Conservation (phyloP, 2,329 filamentous ascomycete genomes). For the Ascosphaera aggregata region DNA sequence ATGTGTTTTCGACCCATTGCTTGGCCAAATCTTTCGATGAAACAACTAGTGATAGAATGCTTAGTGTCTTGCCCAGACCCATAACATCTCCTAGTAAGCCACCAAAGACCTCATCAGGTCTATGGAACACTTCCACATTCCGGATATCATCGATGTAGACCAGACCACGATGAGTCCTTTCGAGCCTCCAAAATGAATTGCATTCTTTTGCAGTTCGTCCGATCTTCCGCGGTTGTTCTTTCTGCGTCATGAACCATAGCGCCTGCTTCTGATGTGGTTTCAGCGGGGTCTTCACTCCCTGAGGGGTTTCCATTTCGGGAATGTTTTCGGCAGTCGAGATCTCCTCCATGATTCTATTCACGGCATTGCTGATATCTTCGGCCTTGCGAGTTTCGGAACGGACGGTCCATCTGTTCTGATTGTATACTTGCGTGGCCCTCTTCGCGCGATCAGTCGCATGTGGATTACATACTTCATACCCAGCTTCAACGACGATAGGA, state of each 20-base stretch:
- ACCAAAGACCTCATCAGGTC: conserved; percentile 42
- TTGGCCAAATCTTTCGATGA: conserved; percentile 38
- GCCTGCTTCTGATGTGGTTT: conserved; percentile 80
- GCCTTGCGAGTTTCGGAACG: conserved; percentile 36
- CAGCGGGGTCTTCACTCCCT: conserved; percentile 39
- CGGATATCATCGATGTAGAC: conserved; percentile 44
- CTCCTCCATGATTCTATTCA: conserved; percentile 70
- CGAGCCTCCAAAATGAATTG: conserved; percentile 54
- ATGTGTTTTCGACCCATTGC: conserved; percentile 31
- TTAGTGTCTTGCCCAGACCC: conserved; percentile 72
- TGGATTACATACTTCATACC: conserved; percentile 54
- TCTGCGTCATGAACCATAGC: conserved; percentile 60
- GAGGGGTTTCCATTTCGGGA: conserved; percentile 44
- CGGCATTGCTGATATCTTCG: conserved; percentile 69
- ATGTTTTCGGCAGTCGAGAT: conserved; percentile 54
- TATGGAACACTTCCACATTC: conserved; percentile 21
- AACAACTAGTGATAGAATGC: conserved; percentile 56
- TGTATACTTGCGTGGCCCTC: conserved; percentile 7
- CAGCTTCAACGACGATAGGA: conserved; percentile 41
- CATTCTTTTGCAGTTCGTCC: conserved; percentile 35
- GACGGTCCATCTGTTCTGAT: conserved; percentile 8
- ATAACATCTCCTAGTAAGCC: conserved; percentile 70
- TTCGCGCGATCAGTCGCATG: conserved; percentile 30
- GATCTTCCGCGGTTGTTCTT: conserved; percentile 43
- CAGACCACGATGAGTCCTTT: conserved; percentile 51